Conservation (phyloP, 495 filamentous ascomycete genomes). For the Trichoderma erinaceum region DNA sequence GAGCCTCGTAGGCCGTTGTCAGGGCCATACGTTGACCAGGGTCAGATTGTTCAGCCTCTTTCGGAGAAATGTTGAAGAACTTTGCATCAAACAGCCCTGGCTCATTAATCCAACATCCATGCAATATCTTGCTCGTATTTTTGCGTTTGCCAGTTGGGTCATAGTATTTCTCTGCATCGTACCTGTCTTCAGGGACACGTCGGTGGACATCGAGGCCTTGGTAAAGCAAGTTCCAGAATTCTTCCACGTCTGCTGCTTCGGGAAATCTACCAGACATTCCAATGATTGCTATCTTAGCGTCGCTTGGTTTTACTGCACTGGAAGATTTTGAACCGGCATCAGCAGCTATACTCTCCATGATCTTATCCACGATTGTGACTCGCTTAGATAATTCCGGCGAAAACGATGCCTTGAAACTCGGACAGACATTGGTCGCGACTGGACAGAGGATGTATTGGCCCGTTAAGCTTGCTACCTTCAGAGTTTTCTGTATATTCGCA, state of each 20-base stretch:
- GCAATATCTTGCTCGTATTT: slow-evolving; percentile 66
- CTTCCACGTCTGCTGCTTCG: slow-evolving; percentile 47
- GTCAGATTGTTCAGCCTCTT: slow-evolving; percentile 73
- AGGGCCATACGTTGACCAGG: slow-evolving; percentile 71
- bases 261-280: slow-evolving; percentile 62
- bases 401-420: not conserved
- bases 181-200: slow-evolving; percentile 58
- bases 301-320: not conserved
- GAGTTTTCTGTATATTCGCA: not conserved
- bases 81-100: slow-evolving; percentile 69
- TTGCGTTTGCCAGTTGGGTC: slow-evolving; percentile 60
- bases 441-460: not conserved
- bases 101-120: slow-evolving; percentile 71
- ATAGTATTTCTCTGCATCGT: slow-evolving; percentile 62
- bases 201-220: slow-evolving; percentile 48
- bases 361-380: not conserved
- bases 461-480: not conserved
- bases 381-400: not conserved
- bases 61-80: slow-evolving; percentile 84
- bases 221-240: slow-evolving; percentile 58
- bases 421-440: not conserved
- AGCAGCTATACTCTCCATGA: not conserved
- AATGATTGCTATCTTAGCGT: slow-evolving; percentile 51
- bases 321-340: not conserved
- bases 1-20: slow-evolving; percentile 72